These are phyloP conservation scores for Cardamine occulta DNA, from an alignment of 345 rosid genomes.

Conservation along the genomic window DNA sequence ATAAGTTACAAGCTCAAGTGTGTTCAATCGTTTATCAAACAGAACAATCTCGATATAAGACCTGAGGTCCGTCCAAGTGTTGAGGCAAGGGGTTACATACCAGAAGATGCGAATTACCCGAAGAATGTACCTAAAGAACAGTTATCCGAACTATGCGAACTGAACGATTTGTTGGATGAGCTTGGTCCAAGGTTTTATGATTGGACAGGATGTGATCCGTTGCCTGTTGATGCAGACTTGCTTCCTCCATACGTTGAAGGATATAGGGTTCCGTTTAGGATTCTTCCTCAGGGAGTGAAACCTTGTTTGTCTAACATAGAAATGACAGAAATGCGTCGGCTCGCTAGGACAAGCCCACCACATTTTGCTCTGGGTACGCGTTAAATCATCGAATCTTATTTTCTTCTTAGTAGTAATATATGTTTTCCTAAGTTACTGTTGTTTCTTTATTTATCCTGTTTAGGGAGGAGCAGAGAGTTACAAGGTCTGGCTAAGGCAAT, in stretches of 20 bases:
- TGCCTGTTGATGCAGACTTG: conserved; percentile 92
- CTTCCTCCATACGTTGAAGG: conserved; percentile 76
- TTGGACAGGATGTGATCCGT: conserved; percentile 90
- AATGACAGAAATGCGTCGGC: conserved; percentile 69
- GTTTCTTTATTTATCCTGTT: conserved; percentile 23
- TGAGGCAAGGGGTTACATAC: conserved; percentile 30
- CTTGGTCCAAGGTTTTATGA: conserved; percentile 88
- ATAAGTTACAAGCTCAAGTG: conserved; percentile 71
- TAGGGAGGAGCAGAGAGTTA: conserved; percentile 84
- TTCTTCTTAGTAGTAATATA: conserved; percentile 5
- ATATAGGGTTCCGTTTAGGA: conserved; percentile 72
- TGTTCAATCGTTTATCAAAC: conserved; percentile 61
- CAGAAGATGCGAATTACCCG: conserved; percentile 50
- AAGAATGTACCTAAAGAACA: conserved; percentile 63
- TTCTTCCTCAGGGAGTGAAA: conserved; percentile 72
- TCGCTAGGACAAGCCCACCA: conserved; percentile 74
- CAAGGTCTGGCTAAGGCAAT: conserved; percentile 90
- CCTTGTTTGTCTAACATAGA: conserved; percentile 59
- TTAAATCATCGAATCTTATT: conserved; percentile 1
- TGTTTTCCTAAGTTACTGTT: conserved; percentile 26
- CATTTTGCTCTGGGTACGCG: conserved; percentile 86
- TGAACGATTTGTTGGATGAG: conserved; percentile 69
- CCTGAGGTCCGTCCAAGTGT: conserved; percentile 25
- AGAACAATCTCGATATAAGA: conserved; percentile 41
- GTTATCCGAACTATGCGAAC: conserved; percentile 59